These are phyloP conservation scores for Paramecium sonneborni DNA, from an alignment of 73 alveolate genomes.

Conservation along the genomic window DNA sequence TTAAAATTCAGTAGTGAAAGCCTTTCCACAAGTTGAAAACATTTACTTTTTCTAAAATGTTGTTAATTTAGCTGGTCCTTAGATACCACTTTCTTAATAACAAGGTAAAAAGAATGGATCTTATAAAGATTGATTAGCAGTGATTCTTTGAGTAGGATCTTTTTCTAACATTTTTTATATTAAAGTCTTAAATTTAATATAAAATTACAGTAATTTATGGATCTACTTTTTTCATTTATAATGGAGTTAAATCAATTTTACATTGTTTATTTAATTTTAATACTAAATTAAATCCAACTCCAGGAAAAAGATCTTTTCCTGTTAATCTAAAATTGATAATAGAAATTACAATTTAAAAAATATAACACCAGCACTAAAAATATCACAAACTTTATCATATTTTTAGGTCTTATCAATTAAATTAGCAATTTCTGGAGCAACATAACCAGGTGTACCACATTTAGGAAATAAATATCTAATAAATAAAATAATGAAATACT, in stretches of 20 bases:
- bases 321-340: not conserved
- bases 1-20: conserved; percentile 9
- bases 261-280: conserved; percentile 17
- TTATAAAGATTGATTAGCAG: conserved; percentile 25
- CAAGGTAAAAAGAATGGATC: not conserved
- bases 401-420: not conserved
- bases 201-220: not conserved
- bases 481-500: not conserved
- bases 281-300: conserved; percentile 16
- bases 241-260: conserved; percentile 7
- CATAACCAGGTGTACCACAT: conserved; percentile 37
- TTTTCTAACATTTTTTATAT: conserved; percentile 11
- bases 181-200: not conserved
- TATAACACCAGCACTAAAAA: not conserved
- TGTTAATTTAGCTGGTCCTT: not conserved
- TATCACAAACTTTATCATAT: not conserved
- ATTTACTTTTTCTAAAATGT: not conserved
- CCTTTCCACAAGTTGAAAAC: not conserved
- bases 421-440: not conserved
- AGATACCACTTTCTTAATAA: not conserved
- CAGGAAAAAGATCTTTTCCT: conserved; percentile 1
- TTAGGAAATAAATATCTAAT: conserved; percentile 51
- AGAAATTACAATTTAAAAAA: not conserved
- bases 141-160: not conserved
- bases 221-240: not conserved